Evolutionary conservation across 139 green algal genomes (phyloP).

Genomic region (Haematococcus sp.): DNA sequence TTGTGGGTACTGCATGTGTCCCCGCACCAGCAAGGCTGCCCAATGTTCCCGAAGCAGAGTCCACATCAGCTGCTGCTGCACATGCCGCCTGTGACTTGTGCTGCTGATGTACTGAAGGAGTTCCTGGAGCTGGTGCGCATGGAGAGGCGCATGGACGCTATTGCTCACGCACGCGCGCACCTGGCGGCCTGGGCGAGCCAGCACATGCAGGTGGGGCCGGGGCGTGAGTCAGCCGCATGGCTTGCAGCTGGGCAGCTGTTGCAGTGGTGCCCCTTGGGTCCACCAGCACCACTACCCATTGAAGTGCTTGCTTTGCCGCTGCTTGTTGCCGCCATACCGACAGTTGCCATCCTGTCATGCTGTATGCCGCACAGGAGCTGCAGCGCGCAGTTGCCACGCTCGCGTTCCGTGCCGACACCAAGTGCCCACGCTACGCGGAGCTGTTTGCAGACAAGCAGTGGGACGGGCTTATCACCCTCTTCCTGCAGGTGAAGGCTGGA

Average conservation of each 20-base stretch:
- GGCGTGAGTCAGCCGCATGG: too few species aligned
- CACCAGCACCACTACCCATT: too few species aligned
- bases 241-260: too few species aligned
- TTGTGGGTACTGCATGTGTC: too few species aligned
- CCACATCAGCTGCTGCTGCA: too few species aligned
- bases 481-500: slow-evolving; percentile 34
- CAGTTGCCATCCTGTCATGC: too few species aligned
- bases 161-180: slow-evolving; percentile 77
- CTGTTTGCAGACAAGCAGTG: slow-evolving; percentile 60
- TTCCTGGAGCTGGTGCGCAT: slow-evolving; percentile 90
- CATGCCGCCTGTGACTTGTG: too few species aligned
- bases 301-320: too few species aligned
- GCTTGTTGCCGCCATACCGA: too few species aligned
- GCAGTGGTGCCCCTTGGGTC: too few species aligned
- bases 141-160: slow-evolving; percentile 57
- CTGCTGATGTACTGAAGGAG: slow-evolving; percentile 57
- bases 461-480: slow-evolving; percentile 60
- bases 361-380: slow-evolving; percentile 76
- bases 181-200: slow-evolving; percentile 67
- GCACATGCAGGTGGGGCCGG: slow-evolving; percentile 6
- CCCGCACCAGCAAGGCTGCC: too few species aligned
- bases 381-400: slow-evolving; percentile 82
- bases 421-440: slow-evolving; percentile 52
- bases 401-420: slow-evolving; percentile 62
- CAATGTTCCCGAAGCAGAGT: too few species aligned